Conservation (phyloP, 2,329 filamentous ascomycete genomes). For the Alternaria alternata region DNA sequence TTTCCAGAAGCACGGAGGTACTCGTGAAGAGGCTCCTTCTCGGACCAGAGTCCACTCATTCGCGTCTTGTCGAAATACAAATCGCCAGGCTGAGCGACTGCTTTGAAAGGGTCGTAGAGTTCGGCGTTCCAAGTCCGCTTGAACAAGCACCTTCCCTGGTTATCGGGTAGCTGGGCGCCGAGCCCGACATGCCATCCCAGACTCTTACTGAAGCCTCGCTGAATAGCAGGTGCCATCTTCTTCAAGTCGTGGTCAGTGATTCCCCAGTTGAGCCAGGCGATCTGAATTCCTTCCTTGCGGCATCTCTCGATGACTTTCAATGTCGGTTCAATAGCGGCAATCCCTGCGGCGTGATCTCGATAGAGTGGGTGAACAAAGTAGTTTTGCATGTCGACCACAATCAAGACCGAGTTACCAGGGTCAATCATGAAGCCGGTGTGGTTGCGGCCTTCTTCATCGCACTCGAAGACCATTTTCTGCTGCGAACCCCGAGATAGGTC, state of each 20-base stretch:
- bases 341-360: constrained; percentile 38
- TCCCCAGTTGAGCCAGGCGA: constrained; percentile 55
- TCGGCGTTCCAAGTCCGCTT: constrained; percentile 55
- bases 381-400: constrained; percentile 57
- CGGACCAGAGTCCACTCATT: constrained; percentile 55
- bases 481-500: constrained; percentile 51
- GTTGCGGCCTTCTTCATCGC: constrained; percentile 49
- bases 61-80: constrained; percentile 55
- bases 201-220: constrained; percentile 53
- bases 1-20: constrained; percentile 52
- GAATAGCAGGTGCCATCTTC: constrained; percentile 53
- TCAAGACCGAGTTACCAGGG: constrained; percentile 50
- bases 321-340: constrained; percentile 48
- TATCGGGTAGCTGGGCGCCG: constrained; percentile 48
- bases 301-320: constrained; percentile 52
- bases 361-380: constrained; percentile 51
- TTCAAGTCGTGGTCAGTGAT: constrained; percentile 50
- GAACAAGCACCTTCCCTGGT: constrained; percentile 53
- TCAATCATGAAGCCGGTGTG: constrained; percentile 54
- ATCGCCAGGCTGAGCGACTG: constrained; percentile 48
- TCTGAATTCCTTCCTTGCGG: constrained; percentile 51
- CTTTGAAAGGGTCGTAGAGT: constrained; percentile 53
- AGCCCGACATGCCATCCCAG: constrained; percentile 54
- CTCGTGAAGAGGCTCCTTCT: constrained; percentile 51
- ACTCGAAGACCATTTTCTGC: constrained; percentile 50